Evolutionary conservation across 225 moss, liverwort and hornwort genomes (phyloP), one percentile per base, ranked within the genome.

Genomic region (Marchantia paleacea): DNA sequence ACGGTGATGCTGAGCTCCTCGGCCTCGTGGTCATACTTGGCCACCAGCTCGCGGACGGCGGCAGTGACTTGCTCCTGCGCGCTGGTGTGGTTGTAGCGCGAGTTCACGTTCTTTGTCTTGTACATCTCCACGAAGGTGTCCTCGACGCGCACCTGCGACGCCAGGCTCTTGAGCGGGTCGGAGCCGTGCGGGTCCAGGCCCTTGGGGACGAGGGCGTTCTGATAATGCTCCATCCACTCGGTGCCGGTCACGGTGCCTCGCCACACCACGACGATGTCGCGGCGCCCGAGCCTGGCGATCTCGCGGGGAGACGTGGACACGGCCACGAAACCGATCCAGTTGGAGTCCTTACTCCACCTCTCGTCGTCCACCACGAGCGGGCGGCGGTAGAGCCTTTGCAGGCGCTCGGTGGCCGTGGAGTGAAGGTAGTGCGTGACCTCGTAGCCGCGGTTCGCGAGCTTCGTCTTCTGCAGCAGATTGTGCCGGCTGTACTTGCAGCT

Each of bases 361-460:
- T 39, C 39, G 39, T 5, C 39, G 39, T 39, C 39, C 39, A 2
- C 39, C 39, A 39, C 39, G 3, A 39, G 39, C 39, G 39, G 39
- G 39, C 39, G 39, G 3, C 39, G 39, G 39, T 39, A 39, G 39
- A 39, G 39, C 39, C 5, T 39, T 2, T 2, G 39, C 39, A 39
- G 39, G 39, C 39, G 39, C 39, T 39, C 39, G 39, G 39, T 39
- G 39, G 85, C 7, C 4, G 92, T 96, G 7, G 92, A 87, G 81
- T 94, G 94, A 67, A 96, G 61, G 78, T 81, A 96, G 61, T 90
- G 88, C 10, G 92, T 92, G 16, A 94, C 75, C 47, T 89, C 85
- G 70, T 94, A 96, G 0, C 94, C 94, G 50, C 89, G 82, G 72
- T 90, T 80, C 8, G 84, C 83, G 39, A 96, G 70, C 0, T 91